phyloP scores from a whole-genome alignment of 1,284 basidiomycete species.

The Spongiforma sp. region DNA sequence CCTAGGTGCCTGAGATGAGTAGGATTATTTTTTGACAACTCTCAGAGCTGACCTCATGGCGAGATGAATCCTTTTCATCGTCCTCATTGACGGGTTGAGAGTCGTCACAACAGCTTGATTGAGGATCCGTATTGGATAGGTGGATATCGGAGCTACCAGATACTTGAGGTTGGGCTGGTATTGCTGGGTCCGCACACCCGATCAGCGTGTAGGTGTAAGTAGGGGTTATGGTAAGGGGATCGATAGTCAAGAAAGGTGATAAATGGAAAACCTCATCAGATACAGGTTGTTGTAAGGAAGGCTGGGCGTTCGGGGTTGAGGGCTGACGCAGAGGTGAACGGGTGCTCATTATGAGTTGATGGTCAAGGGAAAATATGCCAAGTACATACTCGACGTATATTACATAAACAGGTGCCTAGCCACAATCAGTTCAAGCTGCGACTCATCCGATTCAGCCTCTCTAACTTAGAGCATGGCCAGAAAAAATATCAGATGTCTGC shows the following conservation, averaged over 20 bases:
- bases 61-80: neutral
- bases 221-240: neutral
- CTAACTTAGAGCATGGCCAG: neutral
- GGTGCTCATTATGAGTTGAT: neutral
- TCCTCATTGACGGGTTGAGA: neutral
- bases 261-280: neutral
- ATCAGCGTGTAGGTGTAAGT: neutral
- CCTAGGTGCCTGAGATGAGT: neutral
- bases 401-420: no score
- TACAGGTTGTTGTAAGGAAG: neutral
- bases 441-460: no score
- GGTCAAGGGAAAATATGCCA: no score
- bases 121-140: neutral
- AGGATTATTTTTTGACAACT: neutral
- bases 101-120: neutral
- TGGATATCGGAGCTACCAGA: neutral
- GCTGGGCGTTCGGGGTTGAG: no score
- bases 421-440: no score
- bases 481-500: conserved; percentile 5
- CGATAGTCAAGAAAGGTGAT: neutral
- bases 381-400: no score
- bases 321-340: neutral
- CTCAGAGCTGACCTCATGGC: neutral
- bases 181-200: neutral
- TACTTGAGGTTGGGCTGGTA: neutral